phyloP scores from a whole-genome alignment of 768 basidiomycete genomes.

The Boletus tomentosulus region DNA sequence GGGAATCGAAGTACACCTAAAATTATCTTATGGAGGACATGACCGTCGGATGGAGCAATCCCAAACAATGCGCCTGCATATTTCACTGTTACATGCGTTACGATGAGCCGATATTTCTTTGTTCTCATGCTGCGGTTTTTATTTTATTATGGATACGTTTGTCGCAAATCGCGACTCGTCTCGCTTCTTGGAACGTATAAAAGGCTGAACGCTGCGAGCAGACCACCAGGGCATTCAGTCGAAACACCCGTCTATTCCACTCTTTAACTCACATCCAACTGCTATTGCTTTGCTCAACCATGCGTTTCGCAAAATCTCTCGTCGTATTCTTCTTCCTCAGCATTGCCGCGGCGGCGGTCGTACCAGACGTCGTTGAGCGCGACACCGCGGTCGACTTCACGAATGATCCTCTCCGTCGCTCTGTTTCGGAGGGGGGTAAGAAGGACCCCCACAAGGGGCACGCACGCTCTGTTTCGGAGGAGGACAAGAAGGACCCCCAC shows the following conservation, averaged over 20 bases:
- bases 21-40: background rate
- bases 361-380: background rate
- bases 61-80: background rate
- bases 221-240: background rate
- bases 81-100: background rate
- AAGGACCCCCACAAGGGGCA: background rate
- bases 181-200: background rate
- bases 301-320: slow-evolving; percentile 5
- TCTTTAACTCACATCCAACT: background rate
- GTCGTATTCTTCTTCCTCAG: slow-evolving; percentile 4
- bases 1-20: background rate
- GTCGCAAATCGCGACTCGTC: background rate
- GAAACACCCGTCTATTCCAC: background rate
- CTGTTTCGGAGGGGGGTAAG: background rate
- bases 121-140: background rate
- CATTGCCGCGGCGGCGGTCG: background rate
- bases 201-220: background rate
- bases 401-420: background rate
- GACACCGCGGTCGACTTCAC: background rate
- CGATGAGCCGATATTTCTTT: background rate
- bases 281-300: background rate
- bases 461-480: background rate
- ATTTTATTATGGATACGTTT: background rate
- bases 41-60: background rate
- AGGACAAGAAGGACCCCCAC: background rate